A percentile compares a stretch with the other conserved stretches of the same genome.
These are phyloP conservation scores for Musa beccarii DNA, from an alignment of 176 grass and related monocot genomes.

Conservation along the genomic window DNA sequence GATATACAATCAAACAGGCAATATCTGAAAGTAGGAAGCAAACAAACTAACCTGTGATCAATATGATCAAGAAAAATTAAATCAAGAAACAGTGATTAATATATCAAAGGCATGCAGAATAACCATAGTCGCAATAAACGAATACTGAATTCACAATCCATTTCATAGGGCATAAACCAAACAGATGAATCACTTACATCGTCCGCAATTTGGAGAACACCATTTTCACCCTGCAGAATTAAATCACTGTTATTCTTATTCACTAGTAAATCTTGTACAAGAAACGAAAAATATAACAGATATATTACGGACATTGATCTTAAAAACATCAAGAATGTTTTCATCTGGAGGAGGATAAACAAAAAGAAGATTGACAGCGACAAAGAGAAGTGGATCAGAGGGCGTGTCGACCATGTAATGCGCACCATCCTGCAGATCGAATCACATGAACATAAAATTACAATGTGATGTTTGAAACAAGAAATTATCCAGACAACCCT, in stretches of 20 bases:
- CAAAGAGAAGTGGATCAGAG: slow-evolving; percentile 77
- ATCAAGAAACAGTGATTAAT: no score
- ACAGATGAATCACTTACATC: slow-evolving; percentile 40
- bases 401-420: slow-evolving; percentile 97
- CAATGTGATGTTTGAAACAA: slow-evolving; percentile 2
- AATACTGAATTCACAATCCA: neutral
- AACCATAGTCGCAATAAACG: neutral
- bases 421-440: slow-evolving; percentile 53
- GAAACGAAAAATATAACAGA: no score
- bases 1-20: no score
- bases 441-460: slow-evolving; percentile 12
- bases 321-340: neutral
- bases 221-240: slow-evolving; percentile 51
- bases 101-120: neutral
- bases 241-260: neutral
- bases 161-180: neutral
- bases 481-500: neutral
- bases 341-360: slow-evolving; percentile 5
- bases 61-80: no score
- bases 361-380: slow-evolving; percentile 26
- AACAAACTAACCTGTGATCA: neutral
- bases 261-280: no score
- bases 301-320: no score
- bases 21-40: no score
- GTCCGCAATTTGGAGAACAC: slow-evolving; percentile 62